Evolutionary conservation across 2,329 filamentous ascomycete genomes (phyloP), one percentile per base, ranked within the genome.

Genomic region (Eutypa lata): DNA sequence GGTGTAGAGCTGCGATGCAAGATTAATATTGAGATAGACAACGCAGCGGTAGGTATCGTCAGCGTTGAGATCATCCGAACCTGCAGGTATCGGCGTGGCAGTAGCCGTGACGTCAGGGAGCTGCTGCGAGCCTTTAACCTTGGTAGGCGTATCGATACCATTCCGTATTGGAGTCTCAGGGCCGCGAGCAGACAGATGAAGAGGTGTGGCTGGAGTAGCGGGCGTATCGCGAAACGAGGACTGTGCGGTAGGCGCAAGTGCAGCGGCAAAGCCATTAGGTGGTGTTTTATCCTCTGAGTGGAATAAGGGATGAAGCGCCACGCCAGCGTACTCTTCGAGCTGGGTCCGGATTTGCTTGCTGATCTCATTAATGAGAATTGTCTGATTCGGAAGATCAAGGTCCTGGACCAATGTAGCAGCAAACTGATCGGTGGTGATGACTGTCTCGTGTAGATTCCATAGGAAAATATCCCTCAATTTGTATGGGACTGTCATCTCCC

Each of bases 41-140:
- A 97, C 88, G 68, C 94, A 97, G 47, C 94, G 86, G 71, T 97
- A 97, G 2, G 90, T 92, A 70, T 97, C 93, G 67, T 97, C 92
- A 3, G 91, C 91, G 67, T 96, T 96, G 64, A 88, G 83, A 40
- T 91, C 83, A 59, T 90, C 88, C 33, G 87, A 84, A 38, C 87
- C 86, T 1, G 83, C 79, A 37, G 74, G 68, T 53, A 89, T 77
- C 1, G 84, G 79, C 13, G 83, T 82, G 3, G 90, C 90, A 10
- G 82, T 82, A 18, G 90, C 91, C 5, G 86, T 86, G 14, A 95
- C 79, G 16, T 83, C 79, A 3, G 78, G 71, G 3, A 63, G 58
- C 53, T 77, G 71, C 3, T 77, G 71, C 3, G 77, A 76, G 28
- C 76, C 76, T 49, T 70, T 68, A 11, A 69, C 60, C 59, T 73